These are phyloP conservation scores for Gynostemma pentaphyllum DNA, from an alignment of 306 rosid species.

Conservation along the genomic window DNA sequence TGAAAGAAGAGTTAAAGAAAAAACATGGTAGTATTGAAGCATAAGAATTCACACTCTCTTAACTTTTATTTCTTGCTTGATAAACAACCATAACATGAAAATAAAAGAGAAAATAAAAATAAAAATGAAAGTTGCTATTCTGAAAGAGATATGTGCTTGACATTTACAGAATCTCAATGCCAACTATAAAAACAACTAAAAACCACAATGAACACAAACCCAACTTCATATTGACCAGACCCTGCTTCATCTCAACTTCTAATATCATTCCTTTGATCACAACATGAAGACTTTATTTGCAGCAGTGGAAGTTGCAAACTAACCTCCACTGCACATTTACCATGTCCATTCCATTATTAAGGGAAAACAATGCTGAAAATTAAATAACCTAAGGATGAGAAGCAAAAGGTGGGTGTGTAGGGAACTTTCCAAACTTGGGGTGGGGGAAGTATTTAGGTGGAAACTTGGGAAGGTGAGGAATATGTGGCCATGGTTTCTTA, in stretches of 20 bases:
- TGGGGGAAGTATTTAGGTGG: constrained; percentile 31
- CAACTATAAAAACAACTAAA: background rate
- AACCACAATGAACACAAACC: background rate
- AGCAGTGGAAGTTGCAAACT: background rate
- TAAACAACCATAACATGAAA: background rate
- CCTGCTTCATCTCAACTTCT: background rate
- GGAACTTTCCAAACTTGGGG: constrained; percentile 36
- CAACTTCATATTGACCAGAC: background rate
- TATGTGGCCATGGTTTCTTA: constrained; percentile 25
- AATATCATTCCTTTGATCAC: background rate
- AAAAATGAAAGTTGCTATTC: background rate
- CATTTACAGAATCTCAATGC: constrained; percentile 4
- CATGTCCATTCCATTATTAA: background rate
- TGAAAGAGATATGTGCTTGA: background rate
- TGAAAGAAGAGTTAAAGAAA: too few relatives aligned
- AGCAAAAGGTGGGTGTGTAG: constrained; percentile 21
- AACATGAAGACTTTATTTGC: constrained; percentile 4
- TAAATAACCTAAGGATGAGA: constrained; percentile 22
- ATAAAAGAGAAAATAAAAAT: too few relatives aligned
- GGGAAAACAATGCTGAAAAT: background rate
- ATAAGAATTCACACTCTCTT: background rate
- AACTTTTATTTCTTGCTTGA: background rate
- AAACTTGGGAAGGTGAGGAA: constrained; percentile 13
- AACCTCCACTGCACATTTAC: background rate
- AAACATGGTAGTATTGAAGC: too few relatives aligned